Evolutionary conservation across 75 land plant species (phyloP), one percentile per base, ranked within the genome.

Genomic region (Pinus taeda): DNA sequence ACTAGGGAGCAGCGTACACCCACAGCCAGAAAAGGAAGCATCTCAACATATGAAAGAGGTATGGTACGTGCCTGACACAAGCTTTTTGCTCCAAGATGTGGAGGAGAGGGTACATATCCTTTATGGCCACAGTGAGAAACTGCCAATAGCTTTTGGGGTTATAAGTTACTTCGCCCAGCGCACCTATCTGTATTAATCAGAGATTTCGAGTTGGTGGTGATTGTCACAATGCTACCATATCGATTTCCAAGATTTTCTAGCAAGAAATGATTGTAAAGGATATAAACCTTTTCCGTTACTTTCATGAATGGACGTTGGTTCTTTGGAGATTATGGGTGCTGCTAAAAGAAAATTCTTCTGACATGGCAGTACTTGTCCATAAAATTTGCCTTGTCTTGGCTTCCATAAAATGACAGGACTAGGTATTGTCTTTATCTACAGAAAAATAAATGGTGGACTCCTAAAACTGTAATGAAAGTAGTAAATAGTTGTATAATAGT

Each of bases 1-100:
- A 72, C 80, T 73, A 12, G 79, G 83, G 15, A 90, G 86, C 59
- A 89, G 83, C 72, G 83, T 78, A 65, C 86, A 89, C 67, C 84
- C 90, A 36, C 84, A 73, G 81, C 59, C 80, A 42, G 74, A 85
- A 11, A 85, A 82, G 73, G 79, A 71, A 49, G 77, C 13, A 36
- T 93, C 77, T 66, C 58, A 45, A 7, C 89, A 89, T 22, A 89
- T 93, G 90, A 83, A 65, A 62, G 69, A 70, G 76, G 75, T 24
- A 53, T 92, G 83, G 15, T 80, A 80, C 77, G 76, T 76, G 4
- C 80, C 82, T 39, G 74, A 77, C 20, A 37, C 45, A 3, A 74
- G 76, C 73, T 57, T 60, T 53, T 7, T 73, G 60, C 56, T 73
- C 4, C 74, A 77, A 42, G 81, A 80, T 29, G 83, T 71, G 9